Evolutionary conservation across 768 basidiomycete species (phyloP).

Genomic region (Tylopilus sp.): DNA sequence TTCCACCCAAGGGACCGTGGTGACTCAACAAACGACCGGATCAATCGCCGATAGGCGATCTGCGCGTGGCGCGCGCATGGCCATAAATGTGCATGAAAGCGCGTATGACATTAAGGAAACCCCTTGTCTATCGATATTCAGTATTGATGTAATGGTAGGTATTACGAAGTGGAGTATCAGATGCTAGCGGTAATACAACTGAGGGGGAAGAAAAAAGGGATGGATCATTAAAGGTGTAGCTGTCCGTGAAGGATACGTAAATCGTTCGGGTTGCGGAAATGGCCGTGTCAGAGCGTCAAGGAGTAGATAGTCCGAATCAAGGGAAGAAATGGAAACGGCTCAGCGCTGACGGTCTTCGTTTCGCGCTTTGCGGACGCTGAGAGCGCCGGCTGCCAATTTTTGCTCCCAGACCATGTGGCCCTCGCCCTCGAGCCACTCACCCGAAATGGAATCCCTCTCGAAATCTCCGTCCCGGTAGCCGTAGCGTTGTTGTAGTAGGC

Average conservation of each 20-base stretch:
- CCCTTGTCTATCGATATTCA: slow-evolving; percentile 16
- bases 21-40: slow-evolving; percentile 13
- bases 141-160: slow-evolving; percentile 18
- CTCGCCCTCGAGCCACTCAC: slow-evolving; percentile 68
- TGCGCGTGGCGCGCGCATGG: slow-evolving; percentile 9
- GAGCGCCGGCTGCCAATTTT: slow-evolving; percentile 40
- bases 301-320: not conserved
- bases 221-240: slow-evolving; percentile 15
- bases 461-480: slow-evolving; percentile 85
- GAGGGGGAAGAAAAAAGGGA: slow-evolving; percentile 1
- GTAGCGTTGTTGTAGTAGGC: slow-evolving; percentile 67
- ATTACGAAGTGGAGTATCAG: slow-evolving; percentile 22
- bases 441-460: slow-evolving; percentile 61
- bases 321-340: not conserved
- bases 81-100: not conserved
- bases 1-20: slow-evolving; percentile 2
- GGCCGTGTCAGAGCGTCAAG: slow-evolving; percentile 12
- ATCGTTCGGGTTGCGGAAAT: slow-evolving; percentile 16
- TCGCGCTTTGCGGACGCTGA: slow-evolving; percentile 35
- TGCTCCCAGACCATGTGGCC: slow-evolving; percentile 63
- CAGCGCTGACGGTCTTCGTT: slow-evolving; percentile 38
- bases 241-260: slow-evolving; percentile 26
- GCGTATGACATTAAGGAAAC: slow-evolving; percentile 14
- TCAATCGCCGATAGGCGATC: slow-evolving; percentile 15
- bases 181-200: slow-evolving; percentile 22